phyloP scores from a whole-genome alignment of 352 stramenopile genomes.

The Pythium brassicae region DNA sequence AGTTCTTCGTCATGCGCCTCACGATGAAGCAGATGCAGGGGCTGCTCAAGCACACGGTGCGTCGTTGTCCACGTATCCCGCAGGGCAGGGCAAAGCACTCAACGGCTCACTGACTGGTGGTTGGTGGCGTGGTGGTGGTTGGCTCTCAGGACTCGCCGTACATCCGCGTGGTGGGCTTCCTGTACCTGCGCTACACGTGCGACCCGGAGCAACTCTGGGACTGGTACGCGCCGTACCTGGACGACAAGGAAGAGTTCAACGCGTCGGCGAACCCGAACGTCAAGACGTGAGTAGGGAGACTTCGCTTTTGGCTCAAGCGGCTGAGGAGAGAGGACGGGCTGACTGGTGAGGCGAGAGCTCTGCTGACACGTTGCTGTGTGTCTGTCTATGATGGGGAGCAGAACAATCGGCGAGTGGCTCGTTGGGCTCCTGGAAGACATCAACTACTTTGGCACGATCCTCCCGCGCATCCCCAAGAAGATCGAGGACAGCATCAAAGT shows the following conservation, averaged over 20 bases:
- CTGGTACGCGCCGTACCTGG: slow-evolving; percentile 95
- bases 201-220: slow-evolving; percentile 91
- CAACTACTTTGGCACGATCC: slow-evolving; percentile 96
- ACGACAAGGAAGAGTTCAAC: slow-evolving; percentile 93
- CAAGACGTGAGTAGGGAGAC: slow-evolving; percentile 47
- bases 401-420: slow-evolving; percentile 93
- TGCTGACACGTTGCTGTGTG: slow-evolving; percentile 7
- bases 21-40: slow-evolving; percentile 96
- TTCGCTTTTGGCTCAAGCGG: too few relatives aligned
- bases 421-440: slow-evolving; percentile 89
- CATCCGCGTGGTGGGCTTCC: slow-evolving; percentile 95
- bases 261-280: slow-evolving; percentile 76
- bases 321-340: neutral
- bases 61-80: slow-evolving; percentile 1
- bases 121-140: neutral
- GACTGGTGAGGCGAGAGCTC: neutral
- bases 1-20: slow-evolving; percentile 95
- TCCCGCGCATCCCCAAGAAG: slow-evolving; percentile 95
- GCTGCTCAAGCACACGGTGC: slow-evolving; percentile 87
- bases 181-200: slow-evolving; percentile 97
- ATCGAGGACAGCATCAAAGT: slow-evolving; percentile 97
- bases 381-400: slow-evolving; percentile 28
- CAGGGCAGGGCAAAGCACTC: too few relatives aligned
- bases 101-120: neutral
- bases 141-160: slow-evolving; percentile 89